These are phyloP conservation scores for Curvularia eragrostidis DNA, from an alignment of 2,329 filamentous ascomycete species.

Conservation along the genomic window DNA sequence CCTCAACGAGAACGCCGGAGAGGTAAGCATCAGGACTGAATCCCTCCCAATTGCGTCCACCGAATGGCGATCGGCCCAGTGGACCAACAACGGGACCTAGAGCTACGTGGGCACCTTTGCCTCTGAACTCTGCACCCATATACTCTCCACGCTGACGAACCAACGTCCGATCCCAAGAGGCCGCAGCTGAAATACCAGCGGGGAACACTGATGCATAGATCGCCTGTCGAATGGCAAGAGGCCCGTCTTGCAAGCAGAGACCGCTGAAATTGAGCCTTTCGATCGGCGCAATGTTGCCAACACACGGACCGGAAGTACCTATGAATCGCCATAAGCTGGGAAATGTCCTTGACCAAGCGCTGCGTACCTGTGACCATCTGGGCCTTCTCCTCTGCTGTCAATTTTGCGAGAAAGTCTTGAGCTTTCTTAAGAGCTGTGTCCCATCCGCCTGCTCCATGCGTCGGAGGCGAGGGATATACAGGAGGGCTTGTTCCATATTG, in stretches of 20 bases:
- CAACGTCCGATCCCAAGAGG: slow-evolving; percentile 51
- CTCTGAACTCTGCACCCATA: slow-evolving; percentile 43
- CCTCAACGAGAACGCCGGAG: slow-evolving; percentile 48
- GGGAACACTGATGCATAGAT: slow-evolving; percentile 47
- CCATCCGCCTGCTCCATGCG: not conserved
- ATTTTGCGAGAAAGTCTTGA: not conserved
- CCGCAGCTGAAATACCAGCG: slow-evolving; percentile 47
- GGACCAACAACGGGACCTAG: slow-evolving; percentile 60
- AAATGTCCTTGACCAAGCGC: not conserved
- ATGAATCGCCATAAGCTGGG: not conserved
- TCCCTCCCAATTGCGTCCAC: slow-evolving; percentile 56
- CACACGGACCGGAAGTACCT: slow-evolving; percentile 29
- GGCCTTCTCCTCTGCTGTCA: not conserved
- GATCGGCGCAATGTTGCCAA: slow-evolving; percentile 49
- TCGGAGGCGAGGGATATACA: slow-evolving; percentile 31
- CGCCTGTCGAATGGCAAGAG: slow-evolving; percentile 43
- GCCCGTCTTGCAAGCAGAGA: slow-evolving; percentile 52
- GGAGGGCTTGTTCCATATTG: slow-evolving; percentile 39
- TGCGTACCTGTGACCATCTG: not conserved
- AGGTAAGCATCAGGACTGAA: slow-evolving; percentile 53
- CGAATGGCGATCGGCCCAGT: slow-evolving; percentile 48
- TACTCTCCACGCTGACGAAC: slow-evolving; percentile 41
- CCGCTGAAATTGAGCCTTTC: slow-evolving; percentile 49
- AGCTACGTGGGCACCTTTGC: slow-evolving; percentile 50
- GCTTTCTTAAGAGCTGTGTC: not conserved